Evolutionary conservation across 352 stramenopile species (phyloP).

Genomic region (Pythium scleroteichum): DNA sequence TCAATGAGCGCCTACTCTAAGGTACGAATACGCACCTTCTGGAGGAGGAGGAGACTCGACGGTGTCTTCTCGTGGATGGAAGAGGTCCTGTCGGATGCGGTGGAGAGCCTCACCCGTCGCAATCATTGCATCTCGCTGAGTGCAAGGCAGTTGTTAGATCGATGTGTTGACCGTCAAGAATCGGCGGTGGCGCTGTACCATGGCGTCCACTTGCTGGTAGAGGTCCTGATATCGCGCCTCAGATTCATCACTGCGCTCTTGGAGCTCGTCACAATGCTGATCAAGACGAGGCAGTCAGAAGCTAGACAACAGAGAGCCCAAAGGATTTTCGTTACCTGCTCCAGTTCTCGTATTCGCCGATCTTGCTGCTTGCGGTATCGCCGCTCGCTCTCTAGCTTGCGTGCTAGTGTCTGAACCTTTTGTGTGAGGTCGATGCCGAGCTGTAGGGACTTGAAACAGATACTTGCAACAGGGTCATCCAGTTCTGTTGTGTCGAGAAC

Average conservation of each 20-base stretch:
- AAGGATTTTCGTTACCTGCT: conserved; percentile 9
- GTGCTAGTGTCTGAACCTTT: conserved; percentile 13
- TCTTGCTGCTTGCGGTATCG: conserved; percentile 6
- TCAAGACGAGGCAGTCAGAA: no score
- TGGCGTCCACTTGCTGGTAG: conserved; percentile 16
- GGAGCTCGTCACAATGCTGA: background rate
- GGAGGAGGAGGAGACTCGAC: no score
- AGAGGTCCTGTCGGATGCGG: conserved; percentile 12
- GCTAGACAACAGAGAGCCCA: background rate
- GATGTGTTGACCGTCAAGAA: no score
- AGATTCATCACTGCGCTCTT: conserved; percentile 1
- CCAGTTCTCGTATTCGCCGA: conserved; percentile 4
- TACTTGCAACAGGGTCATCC: conserved; percentile 8
- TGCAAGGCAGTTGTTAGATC: no score
- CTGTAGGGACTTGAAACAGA: conserved; percentile 26
- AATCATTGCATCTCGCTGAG: conserved; percentile 27
- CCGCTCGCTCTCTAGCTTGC: conserved; percentile 6
- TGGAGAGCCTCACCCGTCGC: conserved; percentile 25
- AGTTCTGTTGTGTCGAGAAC: background rate
- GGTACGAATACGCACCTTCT: no score
- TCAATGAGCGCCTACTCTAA: no score
- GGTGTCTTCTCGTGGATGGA: background rate
- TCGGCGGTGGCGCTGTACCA: background rate
- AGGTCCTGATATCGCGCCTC: conserved; percentile 17
- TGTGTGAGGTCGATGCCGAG: conserved; percentile 18